A percentile compares a stretch with the other conserved stretches of the same genome.
Evolutionary conservation across 768 basidiomycete genomes (phyloP).

Genomic region (Hemileccinum rubropunctum): DNA sequence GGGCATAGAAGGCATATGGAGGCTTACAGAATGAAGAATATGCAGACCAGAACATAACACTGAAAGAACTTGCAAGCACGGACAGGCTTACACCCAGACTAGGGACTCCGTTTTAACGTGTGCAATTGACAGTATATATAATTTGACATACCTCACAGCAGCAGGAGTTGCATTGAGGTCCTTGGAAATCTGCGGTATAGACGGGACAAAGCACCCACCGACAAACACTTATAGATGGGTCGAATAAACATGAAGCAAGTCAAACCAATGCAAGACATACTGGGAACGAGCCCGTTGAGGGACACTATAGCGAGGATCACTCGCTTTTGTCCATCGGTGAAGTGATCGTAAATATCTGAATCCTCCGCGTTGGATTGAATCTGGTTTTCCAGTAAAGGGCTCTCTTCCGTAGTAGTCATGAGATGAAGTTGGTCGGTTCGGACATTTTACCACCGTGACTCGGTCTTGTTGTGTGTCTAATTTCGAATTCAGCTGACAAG

Average conservation of each 20-base stretch:
- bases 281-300: conserved; percentile 58
- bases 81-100: conserved; percentile 53
- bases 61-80: conserved; percentile 43
- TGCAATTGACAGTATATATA: neutral
- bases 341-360: conserved; percentile 51
- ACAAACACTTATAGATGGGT: conserved; percentile 53
- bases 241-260: neutral
- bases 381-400: conserved; percentile 20
- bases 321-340: conserved; percentile 48
- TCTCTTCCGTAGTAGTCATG: conserved; percentile 25
- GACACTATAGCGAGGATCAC: conserved; percentile 57
- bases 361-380: neutral
- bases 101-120: neutral
- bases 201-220: conserved; percentile 66
- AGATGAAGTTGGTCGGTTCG: too few relatives aligned
- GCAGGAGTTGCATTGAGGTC: conserved; percentile 58
- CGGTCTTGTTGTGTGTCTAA: too few relatives aligned
- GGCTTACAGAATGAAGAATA: conserved; percentile 49
- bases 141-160: conserved; percentile 49
- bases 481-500: too few relatives aligned
- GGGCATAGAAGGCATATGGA: neutral
- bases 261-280: conserved; percentile 35
- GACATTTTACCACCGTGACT: too few relatives aligned
- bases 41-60: conserved; percentile 51
- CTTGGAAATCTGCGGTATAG: conserved; percentile 67